phyloP scores from a whole-genome alignment of 164 flowering plant genomes.

The Dillenia turbinata region DNA sequence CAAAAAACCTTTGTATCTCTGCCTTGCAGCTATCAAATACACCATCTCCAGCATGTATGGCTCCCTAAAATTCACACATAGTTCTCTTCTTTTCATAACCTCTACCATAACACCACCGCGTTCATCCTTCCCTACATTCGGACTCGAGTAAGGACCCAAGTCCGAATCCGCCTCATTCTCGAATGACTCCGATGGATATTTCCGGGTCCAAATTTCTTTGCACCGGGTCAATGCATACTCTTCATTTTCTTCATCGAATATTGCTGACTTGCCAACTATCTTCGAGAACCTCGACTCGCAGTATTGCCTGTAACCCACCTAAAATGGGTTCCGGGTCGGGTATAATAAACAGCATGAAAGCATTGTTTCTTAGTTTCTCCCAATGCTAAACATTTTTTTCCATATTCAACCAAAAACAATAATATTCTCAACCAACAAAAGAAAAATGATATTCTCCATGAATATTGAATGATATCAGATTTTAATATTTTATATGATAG shows the following conservation, averaged over 20 bases:
- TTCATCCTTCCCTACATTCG: constrained; percentile 17
- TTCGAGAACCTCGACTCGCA: constrained; percentile 70
- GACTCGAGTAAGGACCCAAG: background rate
- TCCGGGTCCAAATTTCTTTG: constrained; percentile 55
- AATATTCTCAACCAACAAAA: too few relatives aligned
- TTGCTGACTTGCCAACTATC: constrained; percentile 55
- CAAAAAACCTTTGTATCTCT: constrained; percentile 66
- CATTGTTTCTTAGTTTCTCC: too few relatives aligned
- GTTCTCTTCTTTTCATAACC: constrained; percentile 32
- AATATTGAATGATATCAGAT: too few relatives aligned
- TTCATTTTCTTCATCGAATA: constrained; percentile 79
- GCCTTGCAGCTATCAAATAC: constrained; percentile 69
- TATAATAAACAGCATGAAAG: too few relatives aligned
- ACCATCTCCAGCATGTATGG: constrained; percentile 67
- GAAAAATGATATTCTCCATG: too few relatives aligned
- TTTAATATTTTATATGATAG: too few relatives aligned
- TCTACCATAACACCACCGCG: constrained; percentile 20
- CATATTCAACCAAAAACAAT: too few relatives aligned
- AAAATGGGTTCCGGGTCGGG: constrained; percentile 8
- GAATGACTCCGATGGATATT: constrained; percentile 74
- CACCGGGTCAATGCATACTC: constrained; percentile 83
- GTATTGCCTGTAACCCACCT: constrained; percentile 63
- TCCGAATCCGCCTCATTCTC: constrained; percentile 41
- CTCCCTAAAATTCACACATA: constrained; percentile 42
- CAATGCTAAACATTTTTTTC: too few relatives aligned